Evolutionary conservation across 2,329 filamentous ascomycete species (phyloP).

Genomic region (Teratosphaeria viscida): DNA sequence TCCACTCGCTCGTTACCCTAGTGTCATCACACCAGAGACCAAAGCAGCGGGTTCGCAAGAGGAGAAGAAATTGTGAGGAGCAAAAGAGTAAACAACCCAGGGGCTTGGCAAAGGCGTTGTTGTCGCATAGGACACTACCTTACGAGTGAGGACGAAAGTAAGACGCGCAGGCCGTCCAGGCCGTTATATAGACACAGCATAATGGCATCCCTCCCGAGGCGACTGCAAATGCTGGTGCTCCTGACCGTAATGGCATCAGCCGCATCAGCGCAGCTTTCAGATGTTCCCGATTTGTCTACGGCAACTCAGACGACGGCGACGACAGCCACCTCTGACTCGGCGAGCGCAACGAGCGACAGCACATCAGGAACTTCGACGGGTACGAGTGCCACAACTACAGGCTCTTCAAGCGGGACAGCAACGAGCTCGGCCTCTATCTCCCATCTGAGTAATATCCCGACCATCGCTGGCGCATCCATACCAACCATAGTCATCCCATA

Average conservation of each 20-base stretch:
- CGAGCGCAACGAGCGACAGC: neutral
- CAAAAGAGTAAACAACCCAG: neutral
- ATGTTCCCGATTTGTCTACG: slow-evolving; percentile 20
- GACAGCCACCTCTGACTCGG: slow-evolving; percentile 2
- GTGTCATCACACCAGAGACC: neutral
- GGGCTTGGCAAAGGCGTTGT: neutral
- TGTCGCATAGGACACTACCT: neutral
- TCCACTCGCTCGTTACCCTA: neutral
- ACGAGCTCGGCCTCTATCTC: slow-evolving; percentile 14
- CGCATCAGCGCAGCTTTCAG: slow-evolving; percentile 13
- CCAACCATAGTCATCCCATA: slow-evolving; percentile 70
- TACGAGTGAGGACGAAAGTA: neutral
- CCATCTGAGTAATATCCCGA: slow-evolving; percentile 38
- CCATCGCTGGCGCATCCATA: slow-evolving; percentile 46
- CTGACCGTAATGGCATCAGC: slow-evolving; percentile 15
- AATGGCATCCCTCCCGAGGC: slow-evolving; percentile 5
- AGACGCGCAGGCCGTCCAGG: neutral
- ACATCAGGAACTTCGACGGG: neutral
- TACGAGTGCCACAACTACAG: slow-evolving; percentile 5
- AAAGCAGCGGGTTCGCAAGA: neutral
- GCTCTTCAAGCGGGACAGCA: slow-evolving; percentile 14
- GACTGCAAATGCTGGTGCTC: slow-evolving; percentile 11
- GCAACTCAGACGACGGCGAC: slow-evolving; percentile 13
- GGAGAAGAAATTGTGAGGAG: neutral
- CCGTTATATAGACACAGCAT: neutral